Evolutionary conservation across 2,329 filamentous ascomycete genomes (phyloP).

Genomic region (Alternaria metachromatica): DNA sequence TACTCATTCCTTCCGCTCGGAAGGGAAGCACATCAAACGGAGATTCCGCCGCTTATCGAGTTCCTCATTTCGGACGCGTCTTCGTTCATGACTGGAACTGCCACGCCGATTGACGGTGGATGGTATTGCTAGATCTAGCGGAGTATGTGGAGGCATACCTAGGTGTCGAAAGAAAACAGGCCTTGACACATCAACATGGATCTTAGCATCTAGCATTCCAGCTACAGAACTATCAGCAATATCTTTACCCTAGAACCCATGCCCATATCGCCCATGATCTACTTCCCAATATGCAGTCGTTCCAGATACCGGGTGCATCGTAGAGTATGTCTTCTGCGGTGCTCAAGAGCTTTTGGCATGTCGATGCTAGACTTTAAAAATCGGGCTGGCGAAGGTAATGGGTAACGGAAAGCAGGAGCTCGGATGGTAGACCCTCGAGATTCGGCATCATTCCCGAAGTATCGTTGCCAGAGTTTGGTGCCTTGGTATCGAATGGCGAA

Average conservation of each 20-base stretch:
- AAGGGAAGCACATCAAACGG: conserved; percentile 37
- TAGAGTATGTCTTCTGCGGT: neutral
- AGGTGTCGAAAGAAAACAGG: too few species aligned
- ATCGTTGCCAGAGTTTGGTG: neutral
- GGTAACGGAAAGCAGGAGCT: neutral
- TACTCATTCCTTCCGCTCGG: conserved; percentile 33
- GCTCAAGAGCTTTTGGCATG: neutral
- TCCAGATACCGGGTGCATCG: neutral
- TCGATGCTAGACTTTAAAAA: neutral
- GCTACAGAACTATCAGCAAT: too few species aligned
- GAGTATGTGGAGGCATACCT: too few species aligned
- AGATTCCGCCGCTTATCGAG: conserved; percentile 55
- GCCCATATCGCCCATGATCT: too few species aligned
- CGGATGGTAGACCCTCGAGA: neutral
- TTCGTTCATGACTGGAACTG: conserved; percentile 56
- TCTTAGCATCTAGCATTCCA: too few species aligned
- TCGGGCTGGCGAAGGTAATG: neutral
- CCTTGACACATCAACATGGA: too few species aligned
- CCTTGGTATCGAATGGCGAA: neutral
- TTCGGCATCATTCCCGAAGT: neutral
- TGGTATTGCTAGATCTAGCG: conserved; percentile 49
- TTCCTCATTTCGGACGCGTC: conserved; percentile 56
- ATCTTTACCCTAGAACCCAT: too few species aligned
- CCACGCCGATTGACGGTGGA: conserved; percentile 57
- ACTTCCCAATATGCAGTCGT: too few species aligned